Evolutionary conservation across 2,329 filamentous ascomycete genomes (phyloP).

Genomic region (Beauveria asiatica): DNA sequence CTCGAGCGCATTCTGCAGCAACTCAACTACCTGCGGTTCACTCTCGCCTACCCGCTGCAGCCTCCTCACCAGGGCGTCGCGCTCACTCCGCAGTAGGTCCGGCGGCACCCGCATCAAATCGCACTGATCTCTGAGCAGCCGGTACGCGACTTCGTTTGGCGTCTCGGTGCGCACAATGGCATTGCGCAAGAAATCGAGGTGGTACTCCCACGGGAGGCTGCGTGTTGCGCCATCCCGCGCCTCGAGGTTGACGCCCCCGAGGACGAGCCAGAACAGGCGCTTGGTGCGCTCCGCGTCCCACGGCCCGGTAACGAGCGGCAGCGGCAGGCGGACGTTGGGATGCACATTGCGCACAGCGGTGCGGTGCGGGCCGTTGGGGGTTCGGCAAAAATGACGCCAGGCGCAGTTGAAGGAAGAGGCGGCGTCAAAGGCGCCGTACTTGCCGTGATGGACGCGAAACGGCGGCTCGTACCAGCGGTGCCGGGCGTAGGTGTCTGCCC

Average conservation of each 20-base stretch:
- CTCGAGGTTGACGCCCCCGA: constrained; percentile 27
- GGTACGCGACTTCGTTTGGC: constrained; percentile 22
- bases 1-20: constrained; percentile 17
- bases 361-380: not conserved
- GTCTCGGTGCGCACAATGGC: constrained; percentile 23
- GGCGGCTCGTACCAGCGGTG: constrained; percentile 24
- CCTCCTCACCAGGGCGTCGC: constrained; percentile 19
- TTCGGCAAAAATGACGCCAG: not conserved
- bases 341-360: constrained; percentile 27
- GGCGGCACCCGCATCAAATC: constrained; percentile 21
- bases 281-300: constrained; percentile 31
- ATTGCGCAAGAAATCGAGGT: constrained; percentile 27
- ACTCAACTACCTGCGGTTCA: constrained; percentile 14
- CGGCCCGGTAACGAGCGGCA: constrained; percentile 31
- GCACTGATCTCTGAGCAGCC: constrained; percentile 23
- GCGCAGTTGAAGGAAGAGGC: not conserved
- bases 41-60: constrained; percentile 24
- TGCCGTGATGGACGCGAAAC: constrained; percentile 15
- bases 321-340: constrained; percentile 29
- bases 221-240: constrained; percentile 17
- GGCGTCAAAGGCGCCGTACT: constrained; percentile 22
- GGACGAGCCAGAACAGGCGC: constrained; percentile 38
- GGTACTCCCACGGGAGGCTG: constrained; percentile 31
- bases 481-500: constrained; percentile 32
- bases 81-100: constrained; percentile 21